Evolutionary conservation across 2,329 filamentous ascomycete genomes (phyloP).

Genomic region (Xylariaceae sp.): DNA sequence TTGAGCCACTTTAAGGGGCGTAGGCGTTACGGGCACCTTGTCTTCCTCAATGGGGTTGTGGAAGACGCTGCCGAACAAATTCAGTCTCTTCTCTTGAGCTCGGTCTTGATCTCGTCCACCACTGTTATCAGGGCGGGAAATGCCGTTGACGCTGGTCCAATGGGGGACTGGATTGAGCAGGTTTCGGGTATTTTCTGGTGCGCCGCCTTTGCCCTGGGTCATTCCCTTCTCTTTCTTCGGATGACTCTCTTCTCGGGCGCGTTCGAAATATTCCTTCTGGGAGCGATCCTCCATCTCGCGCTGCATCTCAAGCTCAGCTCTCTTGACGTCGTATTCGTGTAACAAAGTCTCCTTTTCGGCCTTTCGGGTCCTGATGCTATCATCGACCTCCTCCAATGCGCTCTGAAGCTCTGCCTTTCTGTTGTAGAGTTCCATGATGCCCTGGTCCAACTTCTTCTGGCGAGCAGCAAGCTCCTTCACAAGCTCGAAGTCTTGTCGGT

Average conservation of each 20-base stretch:
- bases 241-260: constrained; percentile 16
- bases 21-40: constrained; percentile 19
- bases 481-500: constrained; percentile 25
- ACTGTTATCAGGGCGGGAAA: constrained; percentile 17
- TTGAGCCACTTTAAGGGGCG: constrained; percentile 19
- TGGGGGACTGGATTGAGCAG: constrained; percentile 22
- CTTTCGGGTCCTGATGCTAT: constrained; percentile 24
- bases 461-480: constrained; percentile 20
- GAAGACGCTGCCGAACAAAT: constrained; percentile 31
- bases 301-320: constrained; percentile 11
- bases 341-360: constrained; percentile 25
- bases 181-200: constrained; percentile 17
- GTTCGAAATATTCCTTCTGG: constrained; percentile 22
- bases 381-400: constrained; percentile 21
- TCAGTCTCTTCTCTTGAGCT: constrained; percentile 16
- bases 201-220: constrained; percentile 16
- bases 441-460: constrained; percentile 22
- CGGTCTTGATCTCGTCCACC: constrained; percentile 28
- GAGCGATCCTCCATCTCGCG: constrained; percentile 26
- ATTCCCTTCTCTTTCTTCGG: constrained; percentile 19
- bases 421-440: constrained; percentile 24
- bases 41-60: constrained; percentile 31
- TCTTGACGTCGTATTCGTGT: constrained; percentile 23
- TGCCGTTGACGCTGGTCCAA: constrained; percentile 32
- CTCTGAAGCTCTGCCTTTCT: constrained; percentile 21